phyloP scores from a whole-genome alignment of 352 stramenopile genomes.

The Peronospora belbahrii region DNA sequence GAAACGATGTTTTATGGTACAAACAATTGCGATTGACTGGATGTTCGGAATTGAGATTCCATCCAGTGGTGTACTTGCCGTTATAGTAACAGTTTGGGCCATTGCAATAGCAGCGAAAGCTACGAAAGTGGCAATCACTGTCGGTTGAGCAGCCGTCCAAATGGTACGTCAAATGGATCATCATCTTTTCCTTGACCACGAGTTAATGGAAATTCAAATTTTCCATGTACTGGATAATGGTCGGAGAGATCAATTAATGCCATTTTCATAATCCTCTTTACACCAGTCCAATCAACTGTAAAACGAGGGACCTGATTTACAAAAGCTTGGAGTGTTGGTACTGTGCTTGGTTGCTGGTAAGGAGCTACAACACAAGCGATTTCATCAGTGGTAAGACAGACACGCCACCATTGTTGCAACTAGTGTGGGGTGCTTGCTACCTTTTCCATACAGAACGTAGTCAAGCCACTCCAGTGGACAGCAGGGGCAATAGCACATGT shows the following conservation, averaged over 20 bases:
- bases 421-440: too few relatives aligned
- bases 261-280: conserved; percentile 48
- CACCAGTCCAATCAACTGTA: conserved; percentile 52
- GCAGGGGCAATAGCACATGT: conserved; percentile 73
- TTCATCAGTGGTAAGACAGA: too few relatives aligned
- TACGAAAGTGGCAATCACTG: conserved; percentile 56
- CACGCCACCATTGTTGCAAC: too few relatives aligned
- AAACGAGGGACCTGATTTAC: conserved; percentile 52
- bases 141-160: conserved; percentile 71
- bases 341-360: conserved; percentile 58
- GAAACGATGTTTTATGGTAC: conserved; percentile 56
- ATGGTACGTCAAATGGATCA: conserved; percentile 50
- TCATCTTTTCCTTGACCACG: conserved; percentile 33
- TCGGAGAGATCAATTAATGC: conserved; percentile 63
- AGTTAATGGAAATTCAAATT: conserved; percentile 59
- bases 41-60: conserved; percentile 44
- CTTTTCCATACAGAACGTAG: conserved; percentile 71
- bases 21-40: conserved; percentile 72
- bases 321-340: conserved; percentile 48
- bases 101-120: conserved; percentile 67
- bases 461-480: conserved; percentile 79
- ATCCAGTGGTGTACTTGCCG: conserved; percentile 45
- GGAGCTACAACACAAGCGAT: too few relatives aligned
- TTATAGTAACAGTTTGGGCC: conserved; percentile 59
- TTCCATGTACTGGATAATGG: conserved; percentile 66